Evolutionary conservation across 2,329 filamentous ascomycete species (phyloP), one percentile per base, ranked within the genome.

Genomic region (Lachnellula cervina): DNA sequence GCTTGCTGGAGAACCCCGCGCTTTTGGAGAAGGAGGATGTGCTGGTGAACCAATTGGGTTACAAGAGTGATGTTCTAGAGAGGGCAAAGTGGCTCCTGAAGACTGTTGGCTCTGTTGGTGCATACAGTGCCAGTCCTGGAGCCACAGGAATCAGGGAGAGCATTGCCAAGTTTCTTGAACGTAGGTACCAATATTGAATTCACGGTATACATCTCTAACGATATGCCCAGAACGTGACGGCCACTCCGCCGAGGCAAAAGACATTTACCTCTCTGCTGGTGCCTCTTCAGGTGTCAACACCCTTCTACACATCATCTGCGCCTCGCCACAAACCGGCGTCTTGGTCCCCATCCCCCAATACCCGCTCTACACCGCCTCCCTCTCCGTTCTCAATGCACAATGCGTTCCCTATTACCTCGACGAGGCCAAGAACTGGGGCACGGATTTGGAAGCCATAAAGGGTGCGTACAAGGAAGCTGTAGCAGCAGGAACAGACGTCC

Each of bases 341-440:
- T 84, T 99, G 59, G 87, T 97, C 19, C 94, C 93, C 23, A 97
- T 99, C 65, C 94, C 94, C 6, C 94, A 99, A 74, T 99, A 99
- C 73, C 94, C 94, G 23, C 86, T 99, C 49, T 99, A 99, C 77
- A 97, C 93, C 8, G 94, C 94, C 25, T 94, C 92, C 0, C 82
- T 99, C 60, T 79, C 91, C 51, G 76, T 99, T 47, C 81, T 97
- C 58, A 83, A 97, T 72, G 90, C 93, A 52, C 84, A 82, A 55
- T 89, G 87, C 69, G 94, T 99, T 28, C 93, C 94, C 38, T 99
- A 99, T 78, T 88, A 90, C 74, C 84, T 99, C 49, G 89, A 97
- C 65, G 94, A 99, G 76, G 76, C 83, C 63, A 83, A 86, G 66
- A 81, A 83, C 61, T 99, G 94, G 94, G 89, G 89, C 59, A 97